Evolutionary conservation across 1,139 yeast genomes (phyloP).

Genomic region (Zygoascus hellenicus): DNA sequence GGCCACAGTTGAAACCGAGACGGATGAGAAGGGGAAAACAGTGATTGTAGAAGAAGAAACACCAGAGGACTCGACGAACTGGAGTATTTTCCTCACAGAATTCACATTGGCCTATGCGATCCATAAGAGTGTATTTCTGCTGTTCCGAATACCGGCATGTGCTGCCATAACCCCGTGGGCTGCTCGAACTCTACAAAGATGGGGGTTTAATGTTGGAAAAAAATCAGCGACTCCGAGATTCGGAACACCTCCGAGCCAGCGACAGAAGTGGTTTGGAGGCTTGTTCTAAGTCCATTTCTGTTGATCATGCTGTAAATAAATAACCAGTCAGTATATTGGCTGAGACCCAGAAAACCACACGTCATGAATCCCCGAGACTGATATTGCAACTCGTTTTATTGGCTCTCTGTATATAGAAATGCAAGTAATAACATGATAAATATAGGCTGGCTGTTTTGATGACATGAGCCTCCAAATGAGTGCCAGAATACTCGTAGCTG

Average conservation of each 20-base stretch:
- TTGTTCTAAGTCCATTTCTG: constrained; percentile 38
- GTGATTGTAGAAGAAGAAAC: constrained; percentile 9
- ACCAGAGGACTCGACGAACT: constrained; percentile 16
- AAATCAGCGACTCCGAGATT: constrained; percentile 36
- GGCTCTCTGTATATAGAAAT: too few species aligned
- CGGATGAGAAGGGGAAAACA: constrained; percentile 12
- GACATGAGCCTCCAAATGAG: too few species aligned
- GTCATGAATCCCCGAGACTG: too few species aligned
- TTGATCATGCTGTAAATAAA: too few species aligned
- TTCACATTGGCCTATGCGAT: constrained; percentile 88
- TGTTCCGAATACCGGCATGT: constrained; percentile 79
- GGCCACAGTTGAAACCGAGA: constrained; percentile 23
- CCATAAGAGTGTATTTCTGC: constrained; percentile 73
- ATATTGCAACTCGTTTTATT: too few species aligned
- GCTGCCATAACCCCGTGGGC: constrained; percentile 89
- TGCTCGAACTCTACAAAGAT: constrained; percentile 55
- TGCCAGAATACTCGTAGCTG: too few species aligned
- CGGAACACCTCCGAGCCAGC: constrained; percentile 48
- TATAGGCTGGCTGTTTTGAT: too few species aligned
- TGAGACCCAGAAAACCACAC: too few species aligned
- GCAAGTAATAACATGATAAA: too few species aligned
- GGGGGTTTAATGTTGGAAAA: constrained; percentile 79
- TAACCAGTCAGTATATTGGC: too few species aligned
- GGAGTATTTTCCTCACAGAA: constrained; percentile 55
- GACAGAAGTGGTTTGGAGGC: constrained; percentile 58